Evolutionary conservation across 345 rosid genomes (phyloP), one percentile per base, ranked within the genome.

Genomic region (Hibiscus mutabilis): DNA sequence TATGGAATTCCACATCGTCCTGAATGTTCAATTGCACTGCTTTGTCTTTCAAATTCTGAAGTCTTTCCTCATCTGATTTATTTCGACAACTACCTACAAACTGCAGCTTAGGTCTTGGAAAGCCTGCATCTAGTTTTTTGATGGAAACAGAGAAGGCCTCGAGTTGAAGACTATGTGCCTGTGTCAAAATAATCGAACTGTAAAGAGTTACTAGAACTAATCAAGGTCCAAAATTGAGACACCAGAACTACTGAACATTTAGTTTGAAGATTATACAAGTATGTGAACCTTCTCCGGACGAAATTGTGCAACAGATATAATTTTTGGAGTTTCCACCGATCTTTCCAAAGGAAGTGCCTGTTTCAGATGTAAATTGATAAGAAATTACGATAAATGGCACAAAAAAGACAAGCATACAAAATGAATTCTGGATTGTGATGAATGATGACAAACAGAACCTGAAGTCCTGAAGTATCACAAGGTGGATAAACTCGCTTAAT

Each of bases 201-300:
- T 76, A 83, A 73, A 63, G 21, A 58, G 2, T 12, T 21, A 40
- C 6, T 47, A 57, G 6, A 33, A 55, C 69, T 21, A 58, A 55
- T 35, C 73, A 69, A 37, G 76, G 74, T 71, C 75, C 78, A 16
- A 44, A 74, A 74, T 63, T 4, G 64, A 83, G 75, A 83, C 76
- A 71, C 42, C 53, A 35, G 70, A 83, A 77, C 71, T 35, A 35
- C 11, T 78, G 73, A 68, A 83, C 81, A 85, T 78, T 58, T 22
- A 47, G 70, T 25, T 69, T 42, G 68, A 72, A 79, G 81, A 74
- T 77, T 67, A 75, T 60, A 58, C 37, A 80, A 80, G 74, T 60
- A 70, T 84, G 64, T 88, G 77, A 86, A 95, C 99, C 99, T 95
- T 95, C 92, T 95, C 99, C 59, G 97, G 99, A 77, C 97, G 97